A percentile compares a stretch with the other conserved stretches of the same genome.
phyloP scores from a whole-genome alignment of 257 asterid genomes.

The Plantago ovata region DNA sequence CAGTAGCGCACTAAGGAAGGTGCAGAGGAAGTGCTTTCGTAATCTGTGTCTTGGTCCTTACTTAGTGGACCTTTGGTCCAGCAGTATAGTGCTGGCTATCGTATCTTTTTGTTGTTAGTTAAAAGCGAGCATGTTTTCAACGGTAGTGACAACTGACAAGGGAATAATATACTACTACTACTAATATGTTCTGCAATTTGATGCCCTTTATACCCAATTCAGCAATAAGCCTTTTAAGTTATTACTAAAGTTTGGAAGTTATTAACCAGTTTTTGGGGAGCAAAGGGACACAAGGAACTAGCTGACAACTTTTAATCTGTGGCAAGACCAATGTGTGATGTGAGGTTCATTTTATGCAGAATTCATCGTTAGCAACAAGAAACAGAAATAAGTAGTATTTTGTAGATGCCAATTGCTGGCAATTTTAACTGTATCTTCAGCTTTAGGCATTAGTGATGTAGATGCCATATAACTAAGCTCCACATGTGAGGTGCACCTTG shows the following conservation, averaged over 20 bases:
- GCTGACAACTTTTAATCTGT: slow-evolving; percentile 8
- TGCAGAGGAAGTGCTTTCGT: slow-evolving; percentile 21
- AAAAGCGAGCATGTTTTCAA: slow-evolving; percentile 25
- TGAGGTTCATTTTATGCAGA: slow-evolving; percentile 21
- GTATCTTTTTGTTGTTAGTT: slow-evolving; percentile 28
- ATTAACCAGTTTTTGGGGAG: slow-evolving; percentile 7
- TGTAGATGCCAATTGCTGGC: slow-evolving; percentile 15
- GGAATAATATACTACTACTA: too few species aligned
- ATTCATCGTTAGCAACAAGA: slow-evolving; percentile 25
- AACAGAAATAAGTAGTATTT: slow-evolving; percentile 20
- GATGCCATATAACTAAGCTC: too few species aligned
- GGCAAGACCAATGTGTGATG: slow-evolving; percentile 19
- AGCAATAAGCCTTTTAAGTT: background rate
- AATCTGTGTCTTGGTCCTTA: slow-evolving; percentile 23
- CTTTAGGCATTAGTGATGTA: too few species aligned
- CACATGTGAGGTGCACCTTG: too few species aligned
- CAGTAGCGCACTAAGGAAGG: slow-evolving; percentile 27
- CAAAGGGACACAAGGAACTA: slow-evolving; percentile 17
- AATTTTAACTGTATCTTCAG: background rate
- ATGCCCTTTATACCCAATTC: slow-evolving; percentile 3
- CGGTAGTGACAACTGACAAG: slow-evolving; percentile 18
- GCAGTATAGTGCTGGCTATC: slow-evolving; percentile 26
- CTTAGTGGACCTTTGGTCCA: slow-evolving; percentile 40
- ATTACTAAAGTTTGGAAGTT: background rate
- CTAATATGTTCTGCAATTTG: slow-evolving; percentile 24